A percentile compares a stretch with the other conserved stretches of the same genome.
Evolutionary conservation across 345 rosid genomes (phyloP).

Genomic region (Camelina hispida): DNA sequence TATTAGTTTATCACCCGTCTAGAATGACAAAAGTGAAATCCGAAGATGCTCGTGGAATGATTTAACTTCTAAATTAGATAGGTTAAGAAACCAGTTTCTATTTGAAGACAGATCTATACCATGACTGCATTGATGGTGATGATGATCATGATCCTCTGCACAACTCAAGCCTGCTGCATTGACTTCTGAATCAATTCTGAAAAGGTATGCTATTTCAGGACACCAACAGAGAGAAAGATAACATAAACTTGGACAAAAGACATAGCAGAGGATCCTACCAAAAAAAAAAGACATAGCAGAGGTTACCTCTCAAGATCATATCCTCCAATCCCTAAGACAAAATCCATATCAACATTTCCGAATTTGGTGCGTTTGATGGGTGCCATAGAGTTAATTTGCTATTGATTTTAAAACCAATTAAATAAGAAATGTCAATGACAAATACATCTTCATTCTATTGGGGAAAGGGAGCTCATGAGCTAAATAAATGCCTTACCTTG

Average conservation of each 20-base stretch:
- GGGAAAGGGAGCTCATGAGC: neutral
- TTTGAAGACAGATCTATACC: conserved; percentile 42
- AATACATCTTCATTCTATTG: neutral
- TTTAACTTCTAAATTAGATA: neutral
- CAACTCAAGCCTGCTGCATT: conserved; percentile 45
- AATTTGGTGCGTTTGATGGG: conserved; percentile 60
- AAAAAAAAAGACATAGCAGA: neutral
- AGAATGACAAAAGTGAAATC: neutral
- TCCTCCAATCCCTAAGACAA: conserved; percentile 80
- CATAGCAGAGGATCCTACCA: conserved; percentile 1
- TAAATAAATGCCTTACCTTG: conserved; percentile 49
- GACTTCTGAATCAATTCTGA: conserved; percentile 72
- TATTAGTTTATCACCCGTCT: neutral
- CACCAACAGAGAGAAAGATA: neutral
- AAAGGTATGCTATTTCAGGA: conserved; percentile 17
- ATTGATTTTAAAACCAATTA: conserved; percentile 1
- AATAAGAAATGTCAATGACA: neutral
- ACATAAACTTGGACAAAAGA: neutral
- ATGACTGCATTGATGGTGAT: conserved; percentile 44
- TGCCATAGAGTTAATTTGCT: conserved; percentile 74
- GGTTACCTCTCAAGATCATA: conserved; percentile 75
- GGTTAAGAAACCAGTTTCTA: neutral
- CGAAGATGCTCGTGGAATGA: neutral
- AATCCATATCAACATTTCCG: conserved; percentile 68
- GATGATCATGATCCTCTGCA: conserved; percentile 47